Conservation (phyloP, 805 yeast species). For the Nakazawaea wickerhamii region DNA sequence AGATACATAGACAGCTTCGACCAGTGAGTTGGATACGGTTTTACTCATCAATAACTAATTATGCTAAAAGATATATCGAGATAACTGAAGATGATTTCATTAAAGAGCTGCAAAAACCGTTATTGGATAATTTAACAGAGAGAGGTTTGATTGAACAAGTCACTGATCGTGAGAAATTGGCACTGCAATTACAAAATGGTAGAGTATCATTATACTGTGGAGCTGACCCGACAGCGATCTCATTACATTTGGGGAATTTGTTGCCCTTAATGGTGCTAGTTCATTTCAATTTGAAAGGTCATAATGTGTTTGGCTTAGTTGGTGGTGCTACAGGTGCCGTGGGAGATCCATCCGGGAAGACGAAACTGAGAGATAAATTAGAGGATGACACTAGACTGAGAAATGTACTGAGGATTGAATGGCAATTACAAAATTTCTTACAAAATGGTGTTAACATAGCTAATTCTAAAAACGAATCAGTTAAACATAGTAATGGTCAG, state of each 20-base stretch:
- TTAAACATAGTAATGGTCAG: slow-evolving; percentile 15
- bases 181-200: slow-evolving; percentile 15
- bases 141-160: slow-evolving; percentile 42
- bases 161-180: slow-evolving; percentile 26
- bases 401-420: slow-evolving; percentile 55
- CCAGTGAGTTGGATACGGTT: not conserved
- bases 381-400: slow-evolving; percentile 41
- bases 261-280: slow-evolving; percentile 80
- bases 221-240: slow-evolving; percentile 91
- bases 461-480: slow-evolving; percentile 31
- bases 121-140: slow-evolving; percentile 34
- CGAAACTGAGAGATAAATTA: slow-evolving; percentile 64
- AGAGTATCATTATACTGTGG: slow-evolving; percentile 77
- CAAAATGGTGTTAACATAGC: slow-evolving; percentile 60
- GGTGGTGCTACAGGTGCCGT: slow-evolving; percentile 96
- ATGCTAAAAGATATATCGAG: slow-evolving; percentile 19
- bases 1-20: not conserved
- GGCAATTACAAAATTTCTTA: slow-evolving; percentile 61
- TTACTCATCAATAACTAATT: slow-evolving; percentile 15
- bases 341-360: slow-evolving; percentile 95
- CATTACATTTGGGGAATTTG: slow-evolving; percentile 87
- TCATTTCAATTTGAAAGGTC: slow-evolving; percentile 83
- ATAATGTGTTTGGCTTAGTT: slow-evolving; percentile 73
- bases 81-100: slow-evolving; percentile 19
- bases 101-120: slow-evolving; percentile 30